Evolutionary conservation across 352 stramenopile species (phyloP), one percentile per base, ranked within the genome.

Genomic region (Nothophytophthora sp.): DNA sequence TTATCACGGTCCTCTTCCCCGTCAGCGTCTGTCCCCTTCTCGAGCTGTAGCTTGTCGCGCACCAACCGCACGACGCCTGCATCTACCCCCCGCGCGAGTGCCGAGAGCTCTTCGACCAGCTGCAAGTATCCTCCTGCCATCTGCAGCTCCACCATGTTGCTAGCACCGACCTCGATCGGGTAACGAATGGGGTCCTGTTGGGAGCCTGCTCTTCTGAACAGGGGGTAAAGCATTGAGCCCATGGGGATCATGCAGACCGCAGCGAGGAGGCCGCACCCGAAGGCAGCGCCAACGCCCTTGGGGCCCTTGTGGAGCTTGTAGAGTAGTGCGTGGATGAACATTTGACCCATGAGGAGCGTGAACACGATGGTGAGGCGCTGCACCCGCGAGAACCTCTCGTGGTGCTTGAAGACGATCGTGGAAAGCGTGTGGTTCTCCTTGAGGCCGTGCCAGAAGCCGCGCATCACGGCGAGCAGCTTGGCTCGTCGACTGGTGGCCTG

Each of bases 311-410:
- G 63, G 16, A 89, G 67, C 15, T 76, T 54, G 32, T 89, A 89
- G 13, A 91, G 59, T 51, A 86, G 32, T 3, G 80, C 73, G 32
- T 88, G 88, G 5, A 66, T 80, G 44, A 91, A 86, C 73, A 91
- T 86, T 33, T 89, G 72, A 43, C 66, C 88, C 53, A 82, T 81
- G 19, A 87, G 61, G 1, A 84, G 58, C 2, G 80, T 88, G 40
- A 89, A 91, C 12, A 91, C 66, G 23, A 91, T 63, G 11, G 79
- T 89, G 15, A 91, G 46, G 0, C 77, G 67, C 45, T 89, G 78
- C 0, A 69, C 59, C 5, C 80, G 77, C 32, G 73, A 75, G 25
- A 88, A 89, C 30, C 84, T 64, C 45, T 88, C 76, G 53, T 91
- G 66, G 57, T 89, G 89, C 51, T 77, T 82, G 58, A 89, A 91